These are phyloP conservation scores for Camellia oleifera DNA, from an alignment of 179 eudicot species.

Conservation along the genomic window DNA sequence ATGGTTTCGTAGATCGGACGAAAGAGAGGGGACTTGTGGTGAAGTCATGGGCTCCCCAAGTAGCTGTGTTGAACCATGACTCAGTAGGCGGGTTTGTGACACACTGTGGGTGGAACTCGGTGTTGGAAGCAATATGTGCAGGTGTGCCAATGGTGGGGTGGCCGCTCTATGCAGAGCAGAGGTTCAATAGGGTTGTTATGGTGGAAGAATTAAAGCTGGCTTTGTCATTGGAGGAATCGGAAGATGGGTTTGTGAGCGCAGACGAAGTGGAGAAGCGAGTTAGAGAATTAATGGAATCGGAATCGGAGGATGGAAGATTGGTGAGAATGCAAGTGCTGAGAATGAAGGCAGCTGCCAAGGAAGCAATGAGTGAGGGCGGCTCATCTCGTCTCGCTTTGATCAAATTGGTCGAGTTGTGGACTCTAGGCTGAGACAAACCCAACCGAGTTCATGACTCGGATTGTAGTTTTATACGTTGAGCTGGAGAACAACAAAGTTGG, in stretches of 20 bases:
- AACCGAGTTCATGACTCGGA: too few species aligned
- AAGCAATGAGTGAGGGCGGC: constrained; percentile 23
- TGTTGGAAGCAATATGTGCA: constrained; percentile 44
- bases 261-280: constrained; percentile 40
- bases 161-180: constrained; percentile 70
- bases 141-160: constrained; percentile 66
- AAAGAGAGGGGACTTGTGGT: constrained; percentile 45
- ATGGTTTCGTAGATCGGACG: constrained; percentile 50
- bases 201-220: constrained; percentile 38
- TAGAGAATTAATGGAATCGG: constrained; percentile 30
- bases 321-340: constrained; percentile 22
- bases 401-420: constrained; percentile 25
- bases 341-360: constrained; percentile 23
- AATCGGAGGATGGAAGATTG: constrained; percentile 20
- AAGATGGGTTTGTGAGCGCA: constrained; percentile 29
- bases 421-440: constrained; percentile 9
- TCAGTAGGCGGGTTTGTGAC: constrained; percentile 62
- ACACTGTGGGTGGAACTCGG: constrained; percentile 82
- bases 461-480: too few species aligned
- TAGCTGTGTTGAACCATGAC: constrained; percentile 39
- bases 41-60: constrained; percentile 66
- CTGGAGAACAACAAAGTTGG: too few species aligned
- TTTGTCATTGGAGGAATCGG: constrained; percentile 25
- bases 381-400: constrained; percentile 22
- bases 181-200: constrained; percentile 37